Percentiles rank a stretch among this genome's conserved stretches.
Conservation (phyloP, 257 asterid genomes). For the Ligustrum vulgare region DNA sequence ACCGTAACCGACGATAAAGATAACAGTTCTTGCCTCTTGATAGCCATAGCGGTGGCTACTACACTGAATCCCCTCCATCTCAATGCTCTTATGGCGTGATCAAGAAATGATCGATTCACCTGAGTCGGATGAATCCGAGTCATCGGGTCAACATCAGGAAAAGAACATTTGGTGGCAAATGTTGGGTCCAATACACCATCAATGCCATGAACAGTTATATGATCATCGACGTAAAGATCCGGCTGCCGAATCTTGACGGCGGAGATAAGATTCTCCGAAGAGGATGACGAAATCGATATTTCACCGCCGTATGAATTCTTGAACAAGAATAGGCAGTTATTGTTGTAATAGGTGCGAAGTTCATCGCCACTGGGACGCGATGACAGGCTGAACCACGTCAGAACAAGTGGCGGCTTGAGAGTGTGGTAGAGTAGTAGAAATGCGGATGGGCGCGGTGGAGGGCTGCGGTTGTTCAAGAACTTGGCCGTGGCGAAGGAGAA, state of each 20-base stretch:
- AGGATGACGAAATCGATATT: slow-evolving; percentile 46
- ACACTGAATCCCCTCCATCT: slow-evolving; percentile 52
- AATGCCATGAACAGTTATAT: slow-evolving; percentile 62
- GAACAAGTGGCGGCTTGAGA: slow-evolving; percentile 46
- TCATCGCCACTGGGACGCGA: slow-evolving; percentile 40
- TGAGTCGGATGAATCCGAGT: slow-evolving; percentile 15
- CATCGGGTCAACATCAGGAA: slow-evolving; percentile 22
- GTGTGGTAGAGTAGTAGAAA: slow-evolving; percentile 66
- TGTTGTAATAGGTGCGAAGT: slow-evolving; percentile 45
- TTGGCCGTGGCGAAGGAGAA: slow-evolving; percentile 56
- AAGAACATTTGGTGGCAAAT: slow-evolving; percentile 43
- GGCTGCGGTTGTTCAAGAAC: slow-evolving; percentile 41
- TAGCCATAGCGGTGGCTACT: slow-evolving; percentile 55
- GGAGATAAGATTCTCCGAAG: slow-evolving; percentile 36
- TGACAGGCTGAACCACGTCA: slow-evolving; percentile 45
- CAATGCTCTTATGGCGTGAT: slow-evolving; percentile 54
- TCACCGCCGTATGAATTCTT: slow-evolving; percentile 32
- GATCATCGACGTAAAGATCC: slow-evolving; percentile 59
- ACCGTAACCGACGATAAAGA: slow-evolving; percentile 46
- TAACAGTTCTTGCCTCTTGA: slow-evolving; percentile 44
- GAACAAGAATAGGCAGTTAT: slow-evolving; percentile 58
- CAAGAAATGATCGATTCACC: slow-evolving; percentile 43
- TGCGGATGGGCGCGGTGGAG: slow-evolving; percentile 57
- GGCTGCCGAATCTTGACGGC: slow-evolving; percentile 64
- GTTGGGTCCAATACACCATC: slow-evolving; percentile 61